Evolutionary conservation across 1,139 yeast species (phyloP).

Genomic region (Nadsonia commutata): DNA sequence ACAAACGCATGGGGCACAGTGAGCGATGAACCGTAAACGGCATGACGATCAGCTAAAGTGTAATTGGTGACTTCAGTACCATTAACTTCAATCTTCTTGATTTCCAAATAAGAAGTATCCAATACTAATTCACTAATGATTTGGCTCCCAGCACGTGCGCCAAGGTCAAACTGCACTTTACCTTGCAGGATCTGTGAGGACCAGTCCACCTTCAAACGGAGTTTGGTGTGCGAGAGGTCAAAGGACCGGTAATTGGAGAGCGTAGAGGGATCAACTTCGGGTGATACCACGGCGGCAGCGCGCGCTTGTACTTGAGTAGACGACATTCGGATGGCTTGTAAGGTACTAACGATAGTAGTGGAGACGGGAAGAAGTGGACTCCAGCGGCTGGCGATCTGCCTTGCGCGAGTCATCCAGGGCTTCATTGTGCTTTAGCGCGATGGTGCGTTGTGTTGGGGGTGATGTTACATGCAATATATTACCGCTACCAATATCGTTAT

Average conservation of each 20-base stretch:
- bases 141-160: constrained; percentile 12
- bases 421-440: too few species aligned
- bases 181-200: constrained; percentile 40
- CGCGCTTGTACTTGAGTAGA: not conserved
- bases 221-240: constrained; percentile 34
- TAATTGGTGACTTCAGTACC: constrained; percentile 23
- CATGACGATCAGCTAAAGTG: constrained; percentile 34
- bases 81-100: constrained; percentile 36
- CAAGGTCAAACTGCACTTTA: constrained; percentile 34
- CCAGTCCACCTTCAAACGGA: constrained; percentile 45
- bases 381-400: too few species aligned
- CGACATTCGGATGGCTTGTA: not conserved
- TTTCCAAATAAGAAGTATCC: constrained; percentile 53
- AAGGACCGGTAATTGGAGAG: constrained; percentile 53
- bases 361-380: too few species aligned
- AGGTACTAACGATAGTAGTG: too few species aligned
- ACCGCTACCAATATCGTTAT: too few species aligned
- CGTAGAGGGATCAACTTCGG: constrained; percentile 50
- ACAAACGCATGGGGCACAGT: constrained; percentile 20
- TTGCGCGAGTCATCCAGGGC: too few species aligned
- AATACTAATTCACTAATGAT: constrained; percentile 30
- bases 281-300: constrained; percentile 8
- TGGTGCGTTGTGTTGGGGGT: too few species aligned
- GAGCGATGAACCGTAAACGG: constrained; percentile 56
- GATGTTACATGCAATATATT: too few species aligned